Base-by-base conservation (phyloP, 345 rosid genomes). In the Salix exigua region DNA sequence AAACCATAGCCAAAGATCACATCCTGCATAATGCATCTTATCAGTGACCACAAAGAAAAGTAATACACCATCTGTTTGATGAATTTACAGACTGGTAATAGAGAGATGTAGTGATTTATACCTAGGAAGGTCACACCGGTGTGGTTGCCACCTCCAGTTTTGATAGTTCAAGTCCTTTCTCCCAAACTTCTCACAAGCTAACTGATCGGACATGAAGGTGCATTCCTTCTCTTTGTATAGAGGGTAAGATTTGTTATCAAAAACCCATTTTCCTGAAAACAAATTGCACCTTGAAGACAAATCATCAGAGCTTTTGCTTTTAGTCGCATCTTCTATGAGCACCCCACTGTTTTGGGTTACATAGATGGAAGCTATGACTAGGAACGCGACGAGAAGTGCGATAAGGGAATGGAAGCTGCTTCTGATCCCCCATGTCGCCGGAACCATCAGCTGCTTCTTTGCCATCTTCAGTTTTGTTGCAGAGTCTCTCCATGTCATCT, bases 371-470 rank as follows among this genome's bases (percentile, higher is more conserved):
- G 87, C 81, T 13, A 91, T 55, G 77, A 93, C 61, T 2, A 87
- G 74, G 73, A 80, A 80, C 60, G 91, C 80, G 26, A 93, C 73
- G 42, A 95, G 90, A 25, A 92, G 80, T 72, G 88, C 89, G 58
- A 90, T 75, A 6, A 95, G 82, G 80, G 89, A 86, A 51, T 90
- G 89, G 79, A 91, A 89, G 81, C 88, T 85, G 76, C 84, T 80
- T 60, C 89, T 86, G 67, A 90, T 72, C 4, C 87, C 91, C 79
- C 88, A 69, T 72, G 87, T 77, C 64, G 79, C 35, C 5, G 79
- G 44, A 73, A 71, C 70, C 55, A 64, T 46, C 37, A 51, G 46
- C 42, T 64, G 71, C 62, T 82, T 82, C 81, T 84, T 89, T 38
- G 82, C 86, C 66, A 25, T 37, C 19, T 16, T 37, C 30, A 23